Evolutionary conservation across 2,329 filamentous ascomycete genomes (phyloP).

Genomic region (Fusarium paranaense): DNA sequence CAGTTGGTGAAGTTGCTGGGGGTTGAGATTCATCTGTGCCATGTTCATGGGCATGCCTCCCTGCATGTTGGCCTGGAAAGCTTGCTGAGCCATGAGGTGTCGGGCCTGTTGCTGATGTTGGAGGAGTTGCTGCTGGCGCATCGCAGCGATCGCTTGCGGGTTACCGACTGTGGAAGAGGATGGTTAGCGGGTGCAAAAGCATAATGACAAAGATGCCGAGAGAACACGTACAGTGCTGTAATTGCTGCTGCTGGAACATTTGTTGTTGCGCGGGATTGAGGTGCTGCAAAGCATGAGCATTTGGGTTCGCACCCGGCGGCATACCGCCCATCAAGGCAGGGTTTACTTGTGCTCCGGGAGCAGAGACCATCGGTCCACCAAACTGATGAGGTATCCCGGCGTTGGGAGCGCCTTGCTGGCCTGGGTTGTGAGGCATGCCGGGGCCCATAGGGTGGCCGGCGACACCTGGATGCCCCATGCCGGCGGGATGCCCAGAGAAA

Average conservation of each 20-base stretch:
- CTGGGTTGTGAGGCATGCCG: conserved; percentile 75
- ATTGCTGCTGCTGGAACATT: conserved; percentile 66
- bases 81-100: conserved; percentile 68
- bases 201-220: neutral
- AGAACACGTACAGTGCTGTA: conserved; percentile 50
- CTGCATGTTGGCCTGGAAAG: conserved; percentile 64
- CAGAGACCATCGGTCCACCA: conserved; percentile 76
- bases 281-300: conserved; percentile 78
- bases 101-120: conserved; percentile 65
- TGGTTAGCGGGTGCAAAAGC: conserved; percentile 22
- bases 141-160: conserved; percentile 53
- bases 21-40: conserved; percentile 62
- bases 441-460: conserved; percentile 73
- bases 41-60: conserved; percentile 66
- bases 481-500: conserved; percentile 75
- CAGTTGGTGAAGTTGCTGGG: conserved; percentile 64
- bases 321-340: conserved; percentile 82
- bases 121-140: conserved; percentile 67
- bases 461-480: conserved; percentile 78
- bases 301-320: conserved; percentile 75
- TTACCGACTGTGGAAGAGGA: conserved; percentile 48
- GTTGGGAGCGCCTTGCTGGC: conserved; percentile 75
- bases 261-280: conserved; percentile 71
- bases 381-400: conserved; percentile 75
- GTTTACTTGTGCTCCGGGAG: conserved; percentile 77